Evolutionary conservation across 192 early-diverging fungal species (phyloP).

Genomic region (Mortierella claussenii): DNA sequence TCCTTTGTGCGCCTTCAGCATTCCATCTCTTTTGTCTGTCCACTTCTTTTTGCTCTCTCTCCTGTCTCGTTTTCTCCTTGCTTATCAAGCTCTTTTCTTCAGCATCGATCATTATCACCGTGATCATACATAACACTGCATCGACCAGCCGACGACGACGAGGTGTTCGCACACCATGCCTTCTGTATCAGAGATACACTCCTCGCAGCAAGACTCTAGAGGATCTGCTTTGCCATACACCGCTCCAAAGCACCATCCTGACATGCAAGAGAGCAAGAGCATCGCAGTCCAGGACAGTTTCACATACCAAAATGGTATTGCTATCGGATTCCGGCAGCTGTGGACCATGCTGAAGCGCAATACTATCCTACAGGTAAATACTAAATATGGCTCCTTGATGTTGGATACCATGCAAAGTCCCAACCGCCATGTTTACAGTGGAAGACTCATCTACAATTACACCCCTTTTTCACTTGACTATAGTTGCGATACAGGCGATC

Average conservation of each 20-base stretch:
- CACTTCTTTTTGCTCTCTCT: not conserved
- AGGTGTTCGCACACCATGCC: no score
- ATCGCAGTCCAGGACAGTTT: slow-evolving; percentile 12
- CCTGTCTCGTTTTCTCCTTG: not conserved
- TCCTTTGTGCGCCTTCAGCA: not conserved
- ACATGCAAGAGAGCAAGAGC: not conserved
- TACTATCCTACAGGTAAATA: slow-evolving; percentile 69
- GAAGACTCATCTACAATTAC: not conserved
- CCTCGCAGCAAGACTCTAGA: not conserved
- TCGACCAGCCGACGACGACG: no score
- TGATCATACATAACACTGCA: no score
- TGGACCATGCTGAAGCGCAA: slow-evolving; percentile 75
- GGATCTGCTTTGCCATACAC: no score
- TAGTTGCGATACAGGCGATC: slow-evolving; percentile 67
- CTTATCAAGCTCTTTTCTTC: not conserved
- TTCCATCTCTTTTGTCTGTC: not conserved
- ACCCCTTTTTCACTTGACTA: not conserved
- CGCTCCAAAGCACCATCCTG: not conserved
- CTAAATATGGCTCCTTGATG: no score
- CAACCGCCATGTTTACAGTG: no score
- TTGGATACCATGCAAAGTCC: no score
- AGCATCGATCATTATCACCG: not conserved
- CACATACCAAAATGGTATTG: slow-evolving; percentile 31
- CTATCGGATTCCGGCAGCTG: slow-evolving; percentile 63
- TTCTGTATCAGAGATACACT: not conserved